Evolutionary conservation across 2,329 filamentous ascomycete genomes (phyloP).

Genomic region (Chrysoporthe cubensis): DNA sequence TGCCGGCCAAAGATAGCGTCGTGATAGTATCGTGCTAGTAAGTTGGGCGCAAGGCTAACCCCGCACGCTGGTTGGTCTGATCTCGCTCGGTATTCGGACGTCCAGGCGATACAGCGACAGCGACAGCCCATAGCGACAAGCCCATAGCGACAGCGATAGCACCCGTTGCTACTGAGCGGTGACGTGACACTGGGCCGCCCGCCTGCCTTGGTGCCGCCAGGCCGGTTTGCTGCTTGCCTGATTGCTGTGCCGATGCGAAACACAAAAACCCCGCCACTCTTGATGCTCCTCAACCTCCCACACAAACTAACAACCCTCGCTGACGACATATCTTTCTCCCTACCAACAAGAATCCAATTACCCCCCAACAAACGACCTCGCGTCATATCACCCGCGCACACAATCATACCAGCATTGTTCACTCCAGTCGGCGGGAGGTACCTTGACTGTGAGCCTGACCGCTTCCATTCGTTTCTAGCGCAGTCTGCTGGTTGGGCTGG

Average conservation of each 20-base stretch:
- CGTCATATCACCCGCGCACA: neutral
- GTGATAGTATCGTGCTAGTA: neutral
- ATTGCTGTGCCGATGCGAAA: conserved; percentile 34
- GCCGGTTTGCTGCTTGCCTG: conserved; percentile 5
- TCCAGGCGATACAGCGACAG: neutral
- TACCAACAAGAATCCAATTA: neutral
- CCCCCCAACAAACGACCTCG: neutral
- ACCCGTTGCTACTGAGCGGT: neutral
- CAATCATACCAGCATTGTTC: neutral
- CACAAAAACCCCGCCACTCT: conserved; percentile 40
- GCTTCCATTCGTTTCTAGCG: neutral
- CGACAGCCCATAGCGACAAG: neutral
- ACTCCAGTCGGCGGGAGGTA: neutral
- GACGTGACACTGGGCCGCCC: neutral
- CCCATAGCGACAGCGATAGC: neutral
- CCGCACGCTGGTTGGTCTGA: neutral
- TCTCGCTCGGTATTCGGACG: neutral
- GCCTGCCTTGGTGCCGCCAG: neutral
- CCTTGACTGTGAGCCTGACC: neutral
- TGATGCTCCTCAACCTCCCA: neutral
- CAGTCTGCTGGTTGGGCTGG: conserved; percentile 5
- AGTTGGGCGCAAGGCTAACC: neutral
- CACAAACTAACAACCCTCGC: conserved; percentile 6
- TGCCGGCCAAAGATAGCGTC: too few relatives aligned
- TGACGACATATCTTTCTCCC: conserved; percentile 21